phyloP scores from a whole-genome alignment of 768 basidiomycete species.

The Strobilomyces confusus region DNA sequence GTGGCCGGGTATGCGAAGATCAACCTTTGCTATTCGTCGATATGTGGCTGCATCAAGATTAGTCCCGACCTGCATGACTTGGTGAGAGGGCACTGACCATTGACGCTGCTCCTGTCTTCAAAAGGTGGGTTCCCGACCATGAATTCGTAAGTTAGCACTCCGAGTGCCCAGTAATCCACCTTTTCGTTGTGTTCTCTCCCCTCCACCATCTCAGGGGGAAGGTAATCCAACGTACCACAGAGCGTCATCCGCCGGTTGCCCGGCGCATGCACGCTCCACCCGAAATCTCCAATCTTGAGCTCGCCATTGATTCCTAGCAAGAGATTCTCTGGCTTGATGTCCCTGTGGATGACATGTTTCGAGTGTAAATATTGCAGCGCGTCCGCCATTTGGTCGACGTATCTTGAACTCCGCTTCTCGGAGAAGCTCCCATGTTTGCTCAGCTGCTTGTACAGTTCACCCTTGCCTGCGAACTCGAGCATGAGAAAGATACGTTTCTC shows the following conservation, averaged over 20 bases:
- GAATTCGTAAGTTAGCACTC: conserved; percentile 96
- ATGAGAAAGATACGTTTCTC: conserved; percentile 96
- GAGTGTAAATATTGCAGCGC: conserved; percentile 87
- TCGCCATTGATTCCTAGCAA: conserved; percentile 93
- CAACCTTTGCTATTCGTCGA: conserved; percentile 82
- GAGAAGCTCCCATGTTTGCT: conserved; percentile 82
- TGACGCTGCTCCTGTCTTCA: conserved; percentile 76
- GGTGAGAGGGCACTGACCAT: conserved; percentile 46
- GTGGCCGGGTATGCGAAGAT: conserved; percentile 50
- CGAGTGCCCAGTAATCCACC: conserved; percentile 96
- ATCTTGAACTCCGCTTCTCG: conserved; percentile 83
- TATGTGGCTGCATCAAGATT: conserved; percentile 65
- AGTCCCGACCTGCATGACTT: conserved; percentile 3
- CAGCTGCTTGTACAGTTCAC: conserved; percentile 95
- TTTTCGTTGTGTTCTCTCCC: conserved; percentile 83
- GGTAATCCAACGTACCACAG: conserved; percentile 94
- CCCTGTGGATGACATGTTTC: conserved; percentile 97
- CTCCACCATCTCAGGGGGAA: conserved; percentile 99
- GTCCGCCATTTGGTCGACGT: conserved; percentile 98
- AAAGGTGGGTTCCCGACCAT: conserved; percentile 81
- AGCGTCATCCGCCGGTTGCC: conserved; percentile 85
- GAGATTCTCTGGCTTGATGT: conserved; percentile 98
- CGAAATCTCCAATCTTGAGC: conserved; percentile 97
- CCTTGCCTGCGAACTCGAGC: conserved; percentile 96
- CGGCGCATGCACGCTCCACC: conserved; percentile 97